Evolutionary conservation across 768 basidiomycete species (phyloP), one percentile per base, ranked within the genome.

Genomic region (button mushroom (Agaricus bisporus)): DNA sequence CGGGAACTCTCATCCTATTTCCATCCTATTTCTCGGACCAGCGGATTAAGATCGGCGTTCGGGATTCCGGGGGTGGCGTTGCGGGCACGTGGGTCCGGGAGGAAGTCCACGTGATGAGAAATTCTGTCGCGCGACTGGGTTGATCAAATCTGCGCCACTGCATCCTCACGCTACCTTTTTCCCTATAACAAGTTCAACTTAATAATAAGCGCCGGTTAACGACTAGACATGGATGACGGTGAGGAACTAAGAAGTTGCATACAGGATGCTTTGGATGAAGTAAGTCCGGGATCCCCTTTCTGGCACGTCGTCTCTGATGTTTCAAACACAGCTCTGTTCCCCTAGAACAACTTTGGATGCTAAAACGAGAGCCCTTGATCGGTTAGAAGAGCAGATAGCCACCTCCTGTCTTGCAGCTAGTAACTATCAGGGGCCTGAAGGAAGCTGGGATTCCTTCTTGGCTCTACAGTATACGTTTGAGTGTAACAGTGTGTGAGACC

Each of bases 401-500:
- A 50, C 66, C 50, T 75, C 76, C n/a, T 74, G 76, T 53, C 70
- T 77, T 38, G 60, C 68, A 22, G 64, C 29, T 3, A 32, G 44
- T 26, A 44, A 71, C 37, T 62, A 68, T n/a, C 67, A 73, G 20
- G 62, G 74, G 18, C 17, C 26, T 15, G 67, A 72, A 15, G 73
- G 73, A 26, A 74, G 75, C 8, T 71, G 82, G 58, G 71, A 74
- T 36, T 66, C 70, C 43, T 88, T 91, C 66, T 63, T 84, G 17
- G 74, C 79, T 9, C 69, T 91, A 39, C 91, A 93, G 63, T 81
- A 87, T 59, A 81, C 81, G 0, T 91, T 93, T 59, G 86, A 92
- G 65, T 89, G 85, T 66, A 93, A 93, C 62, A 73, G 91, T 91
- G 60, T 56, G 86, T 14, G 28, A 20, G 15, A 63, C 49, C 17